Conservation (phyloP, 768 basidiomycete species). For the Paxillus ammoniavirescens region DNA sequence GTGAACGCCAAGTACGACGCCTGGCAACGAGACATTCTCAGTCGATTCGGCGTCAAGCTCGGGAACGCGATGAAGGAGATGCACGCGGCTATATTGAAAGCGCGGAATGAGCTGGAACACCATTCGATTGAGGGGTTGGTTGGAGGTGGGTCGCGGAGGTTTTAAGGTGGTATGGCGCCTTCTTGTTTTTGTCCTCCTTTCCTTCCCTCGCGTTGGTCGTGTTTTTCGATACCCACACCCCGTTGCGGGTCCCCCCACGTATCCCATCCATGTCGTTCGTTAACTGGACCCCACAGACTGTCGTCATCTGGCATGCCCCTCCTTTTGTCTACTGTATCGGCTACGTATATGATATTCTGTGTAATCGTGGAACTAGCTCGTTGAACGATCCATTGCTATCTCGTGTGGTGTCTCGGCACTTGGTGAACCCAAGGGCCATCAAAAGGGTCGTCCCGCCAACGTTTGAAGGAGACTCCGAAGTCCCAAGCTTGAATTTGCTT, state of each 20-base stretch:
- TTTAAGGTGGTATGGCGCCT: slow-evolving; percentile 31
- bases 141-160: slow-evolving; percentile 50
- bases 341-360: slow-evolving; percentile 27
- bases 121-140: slow-evolving; percentile 93
- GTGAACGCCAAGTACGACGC: slow-evolving; percentile 99
- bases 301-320: slow-evolving; percentile 7
- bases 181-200: background rate
- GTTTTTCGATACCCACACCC: slow-evolving; percentile 12
- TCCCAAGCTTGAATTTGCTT: too few relatives aligned
- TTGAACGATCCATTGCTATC: background rate
- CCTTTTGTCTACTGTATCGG: slow-evolving; percentile 21
- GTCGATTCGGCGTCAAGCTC: slow-evolving; percentile 88
- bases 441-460: too few relatives aligned
- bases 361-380: slow-evolving; percentile 19
- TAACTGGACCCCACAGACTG: background rate
- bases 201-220: background rate
- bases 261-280: slow-evolving; percentile 3
- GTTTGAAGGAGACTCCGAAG: too few relatives aligned
- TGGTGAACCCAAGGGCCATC: too few relatives aligned
- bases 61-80: slow-evolving; percentile 97
- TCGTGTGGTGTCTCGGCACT: background rate
- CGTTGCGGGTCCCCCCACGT: background rate
- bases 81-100: slow-evolving; percentile 90
- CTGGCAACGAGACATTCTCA: slow-evolving; percentile 95
- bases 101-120: slow-evolving; percentile 92